Evolutionary conservation across 495 filamentous ascomycete genomes (phyloP).

Genomic region (Geoglossum glabrum): DNA sequence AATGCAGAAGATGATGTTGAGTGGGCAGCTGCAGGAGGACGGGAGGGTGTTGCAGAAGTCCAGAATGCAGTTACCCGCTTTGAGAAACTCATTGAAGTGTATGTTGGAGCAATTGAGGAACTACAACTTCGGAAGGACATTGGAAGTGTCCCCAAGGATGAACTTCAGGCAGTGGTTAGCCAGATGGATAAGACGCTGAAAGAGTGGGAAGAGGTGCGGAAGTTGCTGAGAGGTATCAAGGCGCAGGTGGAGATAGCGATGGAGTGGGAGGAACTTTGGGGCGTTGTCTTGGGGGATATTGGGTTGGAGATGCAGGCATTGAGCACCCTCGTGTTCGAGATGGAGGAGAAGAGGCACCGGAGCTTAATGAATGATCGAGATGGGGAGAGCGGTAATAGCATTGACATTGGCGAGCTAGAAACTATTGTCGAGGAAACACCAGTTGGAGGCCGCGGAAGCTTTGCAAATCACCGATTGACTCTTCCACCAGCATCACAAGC

Average conservation of each 20-base stretch:
- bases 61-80: slow-evolving; percentile 72
- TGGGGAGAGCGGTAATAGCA: slow-evolving; percentile 30
- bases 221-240: slow-evolving; percentile 55
- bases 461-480: slow-evolving; percentile 42
- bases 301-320: slow-evolving; percentile 74
- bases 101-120: slow-evolving; percentile 75
- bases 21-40: slow-evolving; percentile 84
- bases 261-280: slow-evolving; percentile 98
- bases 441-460: slow-evolving; percentile 25
- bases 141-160: slow-evolving; percentile 39
- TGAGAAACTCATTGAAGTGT: slow-evolving; percentile 70
- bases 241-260: slow-evolving; percentile 85
- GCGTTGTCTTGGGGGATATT: slow-evolving; percentile 80
- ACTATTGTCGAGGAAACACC: slow-evolving; percentile 86
- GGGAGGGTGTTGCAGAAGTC: slow-evolving; percentile 74
- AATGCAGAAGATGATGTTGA: slow-evolving; percentile 93
- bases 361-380: slow-evolving; percentile 34
- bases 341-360: slow-evolving; percentile 82
- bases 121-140: slow-evolving; percentile 69
- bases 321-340: slow-evolving; percentile 70
- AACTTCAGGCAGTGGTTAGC: slow-evolving; percentile 46
- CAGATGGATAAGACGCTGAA: slow-evolving; percentile 73
- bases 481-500: slow-evolving; percentile 33
- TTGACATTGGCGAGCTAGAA: slow-evolving; percentile 80
- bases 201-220: slow-evolving; percentile 69